A percentile compares a stretch with the other conserved stretches of the same genome.
Evolutionary conservation across 1,284 basidiomycete species (phyloP).

Genomic region (Stygiomarasmius scandens): DNA sequence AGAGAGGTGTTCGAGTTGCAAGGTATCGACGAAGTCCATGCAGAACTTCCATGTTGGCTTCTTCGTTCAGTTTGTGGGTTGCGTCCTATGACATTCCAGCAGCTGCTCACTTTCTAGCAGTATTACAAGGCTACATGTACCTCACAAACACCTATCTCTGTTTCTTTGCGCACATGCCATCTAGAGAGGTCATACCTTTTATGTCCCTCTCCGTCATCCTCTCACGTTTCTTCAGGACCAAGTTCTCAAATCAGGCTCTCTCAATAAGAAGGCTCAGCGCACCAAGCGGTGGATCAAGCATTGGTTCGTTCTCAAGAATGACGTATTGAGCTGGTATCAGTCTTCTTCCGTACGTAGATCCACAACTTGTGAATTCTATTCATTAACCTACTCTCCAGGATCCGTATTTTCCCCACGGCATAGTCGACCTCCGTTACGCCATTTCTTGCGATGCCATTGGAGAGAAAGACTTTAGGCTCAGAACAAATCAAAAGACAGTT

Average conservation of each 20-base stretch:
- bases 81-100: constrained; percentile 3
- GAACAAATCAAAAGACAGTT: constrained; percentile 80
- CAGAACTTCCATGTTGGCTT: constrained; percentile 89
- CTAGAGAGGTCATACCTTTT: constrained; percentile 66
- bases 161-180: constrained; percentile 96
- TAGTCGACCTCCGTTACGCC: constrained; percentile 91
- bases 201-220: constrained; percentile 1
- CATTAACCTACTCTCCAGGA: constrained; percentile 54
- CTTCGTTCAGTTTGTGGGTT: constrained; percentile 84
- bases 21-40: constrained; percentile 77
- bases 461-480: constrained; percentile 76
- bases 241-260: constrained; percentile 83
- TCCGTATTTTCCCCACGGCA: constrained; percentile 96
- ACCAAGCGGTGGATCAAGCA: constrained; percentile 90
- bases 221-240: constrained; percentile 59
- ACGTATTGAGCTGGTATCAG: constrained; percentile 92
- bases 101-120: constrained; percentile 39
- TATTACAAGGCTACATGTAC: constrained; percentile 97
- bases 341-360: constrained; percentile 66
- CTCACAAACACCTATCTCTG: constrained; percentile 90
- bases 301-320: constrained; percentile 94
- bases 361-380: no score
- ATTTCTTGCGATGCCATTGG: constrained; percentile 81
- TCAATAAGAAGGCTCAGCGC: constrained; percentile 82
- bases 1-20: constrained; percentile 84